phyloP scores from a whole-genome alignment of 2,329 filamentous ascomycete species.

The Alternaria atra region DNA sequence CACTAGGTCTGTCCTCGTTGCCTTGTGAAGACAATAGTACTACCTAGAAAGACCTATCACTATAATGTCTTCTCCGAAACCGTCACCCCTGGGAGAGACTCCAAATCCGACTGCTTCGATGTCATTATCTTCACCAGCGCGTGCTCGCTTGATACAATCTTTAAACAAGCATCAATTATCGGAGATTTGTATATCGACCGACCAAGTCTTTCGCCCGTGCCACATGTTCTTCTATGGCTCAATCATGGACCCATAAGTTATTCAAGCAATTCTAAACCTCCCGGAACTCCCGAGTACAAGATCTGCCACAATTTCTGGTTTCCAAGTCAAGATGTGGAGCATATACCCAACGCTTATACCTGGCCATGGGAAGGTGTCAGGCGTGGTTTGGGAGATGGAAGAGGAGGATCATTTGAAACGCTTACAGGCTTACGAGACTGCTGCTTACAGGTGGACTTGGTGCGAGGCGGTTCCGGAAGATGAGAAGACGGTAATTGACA shows the following conservation, averaged over 20 bases:
- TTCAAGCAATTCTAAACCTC: constrained; percentile 39
- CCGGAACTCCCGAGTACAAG: constrained; percentile 28
- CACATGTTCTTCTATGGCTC: constrained; percentile 48
- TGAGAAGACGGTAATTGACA: constrained; percentile 9
- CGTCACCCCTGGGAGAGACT: too few species aligned
- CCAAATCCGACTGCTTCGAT: too few species aligned
- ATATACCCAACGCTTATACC: constrained; percentile 37
- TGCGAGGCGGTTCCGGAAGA: constrained; percentile 24
- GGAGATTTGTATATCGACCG: too few species aligned
- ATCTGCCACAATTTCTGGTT: constrained; percentile 34
- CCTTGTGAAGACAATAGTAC: too few species aligned
- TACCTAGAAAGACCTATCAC: too few species aligned
- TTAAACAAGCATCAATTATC: too few species aligned
- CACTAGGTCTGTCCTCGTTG: too few species aligned
- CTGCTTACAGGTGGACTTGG: constrained; percentile 27
- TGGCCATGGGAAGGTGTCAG: constrained; percentile 18
- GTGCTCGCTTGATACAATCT: too few species aligned
- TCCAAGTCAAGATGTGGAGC: constrained; percentile 43
- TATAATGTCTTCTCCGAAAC: too few species aligned
- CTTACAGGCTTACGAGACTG: constrained; percentile 33
- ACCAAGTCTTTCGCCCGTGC: constrained; percentile 24
- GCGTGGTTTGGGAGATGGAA: constrained; percentile 24
- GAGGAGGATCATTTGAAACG: constrained; percentile 24
- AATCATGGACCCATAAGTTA: constrained; percentile 43
- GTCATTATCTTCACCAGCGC: too few species aligned